Conservation (phyloP, 176 grass and related monocot species). For the Carex scoparia region DNA sequence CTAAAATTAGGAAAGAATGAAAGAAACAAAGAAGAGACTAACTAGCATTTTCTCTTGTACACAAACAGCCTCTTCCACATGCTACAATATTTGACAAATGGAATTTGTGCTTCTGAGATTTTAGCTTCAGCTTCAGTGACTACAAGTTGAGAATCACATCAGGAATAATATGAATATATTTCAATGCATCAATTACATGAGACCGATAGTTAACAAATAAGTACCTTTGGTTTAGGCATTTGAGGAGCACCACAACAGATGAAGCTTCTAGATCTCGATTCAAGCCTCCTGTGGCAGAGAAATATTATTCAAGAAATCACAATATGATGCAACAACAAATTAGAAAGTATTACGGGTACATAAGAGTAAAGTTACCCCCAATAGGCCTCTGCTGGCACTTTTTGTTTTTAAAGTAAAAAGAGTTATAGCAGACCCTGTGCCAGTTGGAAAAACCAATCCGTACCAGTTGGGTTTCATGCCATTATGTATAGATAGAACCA, state of each 20-base stretch:
- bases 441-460: background rate
- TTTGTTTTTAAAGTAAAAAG: background rate
- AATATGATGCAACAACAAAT: conserved; percentile 12
- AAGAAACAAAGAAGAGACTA: background rate
- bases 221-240: conserved; percentile 57
- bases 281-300: conserved; percentile 63
- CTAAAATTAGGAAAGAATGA: background rate
- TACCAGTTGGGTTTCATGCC: conserved; percentile 1
- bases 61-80: conserved; percentile 36
- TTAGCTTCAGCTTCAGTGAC: background rate
- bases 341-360: conserved; percentile 16
- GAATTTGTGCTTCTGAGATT: background rate
- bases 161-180: conserved; percentile 17
- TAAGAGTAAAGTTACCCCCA: background rate
- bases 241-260: conserved; percentile 66
- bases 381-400: conserved; percentile 20
- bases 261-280: conserved; percentile 76
- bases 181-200: conserved; percentile 6
- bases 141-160: conserved; percentile 10
- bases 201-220: conserved; percentile 6
- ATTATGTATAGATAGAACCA: background rate
- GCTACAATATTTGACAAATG: conserved; percentile 14
- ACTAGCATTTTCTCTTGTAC: conserved; percentile 17
- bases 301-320: conserved; percentile 21
- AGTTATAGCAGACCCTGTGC: conserved; percentile 1